phyloP scores from a whole-genome alignment of 306 rosid species.

The Mimosa pudica region DNA sequence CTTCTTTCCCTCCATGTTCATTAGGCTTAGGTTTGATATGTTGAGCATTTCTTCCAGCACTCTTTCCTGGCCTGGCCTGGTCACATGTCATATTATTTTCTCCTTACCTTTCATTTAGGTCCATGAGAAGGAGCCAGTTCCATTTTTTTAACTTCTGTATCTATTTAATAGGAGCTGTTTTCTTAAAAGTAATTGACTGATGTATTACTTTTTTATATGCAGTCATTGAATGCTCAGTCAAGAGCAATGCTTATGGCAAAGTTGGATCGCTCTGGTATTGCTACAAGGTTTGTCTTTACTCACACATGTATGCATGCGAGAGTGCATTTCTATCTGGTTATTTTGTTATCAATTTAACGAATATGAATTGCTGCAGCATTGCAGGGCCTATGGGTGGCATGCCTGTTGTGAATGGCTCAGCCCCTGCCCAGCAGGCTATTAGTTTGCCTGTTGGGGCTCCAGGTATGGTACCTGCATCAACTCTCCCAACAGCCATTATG shows the following conservation, averaged over 20 bases:
- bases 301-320: background rate
- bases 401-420: constrained; percentile 68
- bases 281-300: constrained; percentile 72
- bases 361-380: constrained; percentile 58
- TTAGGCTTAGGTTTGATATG: constrained; percentile 5
- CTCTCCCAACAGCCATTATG: constrained; percentile 55
- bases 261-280: constrained; percentile 93
- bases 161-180: background rate
- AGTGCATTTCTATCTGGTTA: background rate
- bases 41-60: background rate
- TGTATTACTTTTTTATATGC: constrained; percentile 33
- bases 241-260: constrained; percentile 95
- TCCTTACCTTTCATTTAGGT: background rate
- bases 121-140: background rate
- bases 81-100: background rate
- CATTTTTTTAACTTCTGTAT: too few relatives aligned
- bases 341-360: constrained; percentile 17
- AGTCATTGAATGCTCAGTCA: constrained; percentile 96
- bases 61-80: constrained; percentile 6
- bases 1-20: background rate
- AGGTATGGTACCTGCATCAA: constrained; percentile 50
- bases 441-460: constrained; percentile 76
- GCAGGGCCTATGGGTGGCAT: constrained; percentile 35
- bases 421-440: constrained; percentile 53
- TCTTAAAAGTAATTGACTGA: constrained; percentile 14